These are phyloP conservation scores for Geotrichum armillariae DNA, from an alignment of 1,139 yeast species.

Conservation along the genomic window DNA sequence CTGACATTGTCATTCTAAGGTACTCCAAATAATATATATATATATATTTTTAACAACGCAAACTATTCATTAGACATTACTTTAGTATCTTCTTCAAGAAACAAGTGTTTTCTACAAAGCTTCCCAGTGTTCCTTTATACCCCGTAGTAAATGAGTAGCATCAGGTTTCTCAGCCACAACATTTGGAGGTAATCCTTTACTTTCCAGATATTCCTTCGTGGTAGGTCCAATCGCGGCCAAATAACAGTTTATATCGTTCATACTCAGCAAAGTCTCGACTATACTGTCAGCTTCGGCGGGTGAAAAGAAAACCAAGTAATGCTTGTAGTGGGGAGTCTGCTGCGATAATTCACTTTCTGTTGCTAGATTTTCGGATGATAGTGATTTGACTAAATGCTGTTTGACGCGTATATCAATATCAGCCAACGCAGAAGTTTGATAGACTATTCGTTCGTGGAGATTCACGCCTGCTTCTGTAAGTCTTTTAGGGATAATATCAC, in stretches of 20 bases:
- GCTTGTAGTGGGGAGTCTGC: neutral
- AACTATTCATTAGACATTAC: too few species aligned
- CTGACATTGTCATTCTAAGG: conserved; percentile 44
- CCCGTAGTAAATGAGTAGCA: conserved; percentile 54
- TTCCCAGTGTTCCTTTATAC: conserved; percentile 29
- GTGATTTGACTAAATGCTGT: conserved; percentile 14
- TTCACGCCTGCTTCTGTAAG: conserved; percentile 47
- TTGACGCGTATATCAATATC: conserved; percentile 23
- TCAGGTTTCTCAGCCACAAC: conserved; percentile 75
- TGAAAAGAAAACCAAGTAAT: conserved; percentile 70
- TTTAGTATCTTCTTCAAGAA: too few species aligned
- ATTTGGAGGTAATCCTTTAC: conserved; percentile 55
- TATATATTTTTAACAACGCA: neutral
- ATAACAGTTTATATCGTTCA: conserved; percentile 36
- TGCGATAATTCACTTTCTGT: neutral
- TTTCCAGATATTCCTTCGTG: conserved; percentile 62
- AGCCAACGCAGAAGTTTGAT: conserved; percentile 57
- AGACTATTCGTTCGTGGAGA: conserved; percentile 66
- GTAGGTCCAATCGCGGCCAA: conserved; percentile 95
- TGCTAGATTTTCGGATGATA: conserved; percentile 47
- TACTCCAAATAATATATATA: too few species aligned
- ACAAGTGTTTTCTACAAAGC: too few species aligned
- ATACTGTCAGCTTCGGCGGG: conserved; percentile 82
- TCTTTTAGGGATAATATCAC: conserved; percentile 74
- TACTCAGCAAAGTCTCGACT: conserved; percentile 40